Base-by-base conservation (phyloP, 768 basidiomycete species). In the Tricholomella constricta region DNA sequence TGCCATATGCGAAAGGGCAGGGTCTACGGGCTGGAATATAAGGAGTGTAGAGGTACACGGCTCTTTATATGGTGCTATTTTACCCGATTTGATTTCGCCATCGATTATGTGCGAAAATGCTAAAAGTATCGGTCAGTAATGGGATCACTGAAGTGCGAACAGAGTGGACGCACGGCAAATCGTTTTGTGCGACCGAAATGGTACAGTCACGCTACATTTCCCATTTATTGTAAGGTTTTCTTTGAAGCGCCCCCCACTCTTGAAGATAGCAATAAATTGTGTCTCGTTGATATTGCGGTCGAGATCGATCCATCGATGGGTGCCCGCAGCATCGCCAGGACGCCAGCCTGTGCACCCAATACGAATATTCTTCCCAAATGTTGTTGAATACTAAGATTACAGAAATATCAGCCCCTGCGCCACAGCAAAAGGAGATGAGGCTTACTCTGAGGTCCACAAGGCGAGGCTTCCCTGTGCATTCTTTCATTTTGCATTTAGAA, bases 291-390 rank as follows among this genome's bases (percentile, higher is more conserved):
- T 25, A 14, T 35, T 32, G 6, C 22, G 31, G n/a, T 47, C 32
- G 22, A 47, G 29, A n/a, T 47, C 31, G 4, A 47, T 34, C 45
- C 45, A 47, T 19, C 32, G 14, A 19, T 47, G 45, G 29, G 31
- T 11, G 20, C 45, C 22, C 4, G 29, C 14, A 6, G 29, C 8
- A 35, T 47, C 45, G 3, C 32, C 31, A 14, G 5, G 15, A 22
- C 32, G 45, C 45, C 45, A 47, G 20, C 31, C 17, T 10, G 45
- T 47, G n/a, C 32, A 47, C 4, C 45, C 45, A 19, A 47, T 34
- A 27, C 29, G 19, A 34, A 47, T 47, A 10, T 4, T 47, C 10
- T 47, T 32, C 7, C 45, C 32, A 15, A 19, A 34, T 8, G 6
- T 7, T 32, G 45, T 14, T 19, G 45, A 29, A 14, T 17, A 19